These are phyloP conservation scores for Blastocystis sp. DNA, from an alignment of 352 stramenopile species.

Conservation along the genomic window DNA sequence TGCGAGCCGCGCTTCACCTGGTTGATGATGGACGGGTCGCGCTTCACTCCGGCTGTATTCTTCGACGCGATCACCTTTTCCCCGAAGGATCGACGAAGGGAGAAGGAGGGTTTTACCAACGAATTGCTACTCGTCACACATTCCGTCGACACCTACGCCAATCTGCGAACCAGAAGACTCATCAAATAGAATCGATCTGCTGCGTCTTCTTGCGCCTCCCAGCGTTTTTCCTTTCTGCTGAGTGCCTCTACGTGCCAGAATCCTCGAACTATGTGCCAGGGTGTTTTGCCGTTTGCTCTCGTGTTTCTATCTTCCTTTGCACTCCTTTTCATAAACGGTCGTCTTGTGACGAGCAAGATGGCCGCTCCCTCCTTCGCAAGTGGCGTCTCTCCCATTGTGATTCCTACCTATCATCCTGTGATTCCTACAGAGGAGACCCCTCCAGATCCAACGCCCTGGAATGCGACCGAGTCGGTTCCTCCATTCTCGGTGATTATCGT, in stretches of 20 bases:
- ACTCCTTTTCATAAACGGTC: background rate
- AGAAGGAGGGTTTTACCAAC: background rate
- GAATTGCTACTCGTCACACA: background rate
- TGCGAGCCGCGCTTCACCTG: constrained; percentile 51
- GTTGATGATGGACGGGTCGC: constrained; percentile 13
- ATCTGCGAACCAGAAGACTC: constrained; percentile 4
- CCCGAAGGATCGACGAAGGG: background rate
- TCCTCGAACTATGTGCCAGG: background rate
- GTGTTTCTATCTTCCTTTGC: background rate
- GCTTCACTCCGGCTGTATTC: constrained; percentile 42
- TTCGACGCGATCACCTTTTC: constrained; percentile 64
- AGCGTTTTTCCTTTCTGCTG: background rate
- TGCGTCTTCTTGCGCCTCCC: too few species aligned
- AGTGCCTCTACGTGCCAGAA: background rate
- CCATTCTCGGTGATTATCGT: constrained; percentile 20
- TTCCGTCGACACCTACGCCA: background rate
- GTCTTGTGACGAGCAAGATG: too few species aligned
- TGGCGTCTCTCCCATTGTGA: too few species aligned
- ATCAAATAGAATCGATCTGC: background rate
- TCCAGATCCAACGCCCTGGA: background rate
- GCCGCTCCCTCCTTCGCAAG: too few species aligned
- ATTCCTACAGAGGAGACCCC: background rate
- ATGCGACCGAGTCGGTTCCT: background rate
- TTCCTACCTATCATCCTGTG: background rate
- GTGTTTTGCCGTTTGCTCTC: background rate